Evolutionary conservation across 441 rosid species (phyloP), one percentile per base, ranked within the genome.

Genomic region (Pelargonium fulgidum): DNA sequence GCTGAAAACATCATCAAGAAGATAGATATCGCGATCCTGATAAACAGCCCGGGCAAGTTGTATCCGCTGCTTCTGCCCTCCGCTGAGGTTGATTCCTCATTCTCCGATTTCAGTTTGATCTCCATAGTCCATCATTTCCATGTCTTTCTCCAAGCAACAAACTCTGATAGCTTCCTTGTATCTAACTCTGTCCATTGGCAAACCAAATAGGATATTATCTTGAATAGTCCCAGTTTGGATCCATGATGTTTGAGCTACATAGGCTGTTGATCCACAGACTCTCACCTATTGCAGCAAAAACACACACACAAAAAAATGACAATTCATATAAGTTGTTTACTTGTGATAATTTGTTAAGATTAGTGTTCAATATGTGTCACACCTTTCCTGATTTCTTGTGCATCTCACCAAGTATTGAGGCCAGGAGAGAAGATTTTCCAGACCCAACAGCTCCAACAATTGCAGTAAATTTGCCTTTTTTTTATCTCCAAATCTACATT

Each of bases 61-160:
- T 71, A 93, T 87, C 74, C 98, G 78, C 77, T 90, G 97, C 76
- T 89, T 93, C 81, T 93, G 98, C 66, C 97, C 98, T 70, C 98
- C 97, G 41, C 98, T 93, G 90, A 89, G 78, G 79, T 90, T 93
- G 70, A 93, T 81, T 54, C 96, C 98, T 78, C 98, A 82, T 73
- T 93, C 90, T 50, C 98, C 98, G 68, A 93, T 93, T 80, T 91
- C 96, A 1, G 98, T 93, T 62, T 84, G 88, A 73, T 93, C 98
- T 52, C 96, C 96, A 71, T 85, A 84, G 39, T 69, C 78, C 64
- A 91, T 87, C 68, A 72, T 87, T 7, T 73, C 65, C 16, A 91
- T 85, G 67, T 93, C 98, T 75, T 91, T 89, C 70, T 91, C 91
- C 67, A 93, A 69, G 6, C 91, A 92, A 68, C 94, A 91, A 2